Evolutionary conservation across 257 asterid species (phyloP), one percentile per base, ranked within the genome.

Genomic region (Solanum habrochaites): DNA sequence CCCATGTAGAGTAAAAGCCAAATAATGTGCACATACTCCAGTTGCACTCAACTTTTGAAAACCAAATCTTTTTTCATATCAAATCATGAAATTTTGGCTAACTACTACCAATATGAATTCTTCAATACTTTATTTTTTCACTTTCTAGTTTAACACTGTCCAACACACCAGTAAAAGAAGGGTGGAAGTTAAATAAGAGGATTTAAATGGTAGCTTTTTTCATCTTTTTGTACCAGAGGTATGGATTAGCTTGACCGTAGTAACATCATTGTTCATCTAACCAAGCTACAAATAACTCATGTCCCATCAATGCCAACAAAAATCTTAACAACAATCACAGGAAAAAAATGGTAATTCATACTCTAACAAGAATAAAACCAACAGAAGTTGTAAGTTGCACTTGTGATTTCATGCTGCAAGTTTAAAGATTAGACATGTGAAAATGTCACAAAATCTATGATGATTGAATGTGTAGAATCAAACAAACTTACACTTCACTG

Each of bases 401-500:
- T 75, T 25, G 83, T 77, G 62, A 77, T 42, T 77, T 25, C 52
- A 16, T 8, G 64, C 39, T 43, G 64, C 83, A 77, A 77, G 29
- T 58, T 29, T n/a, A 87, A 69, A 27, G 73, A 32, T 37, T 85
- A 52, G 58, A 60, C 43, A 82, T 23, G 82, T 77, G 39, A 88
- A 70, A 45, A 32, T 77, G 23, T 60, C 90, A 31, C 64, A 87
- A 25, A 77, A 77, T 77, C 8, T 45, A 64, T 43, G 37, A 45
- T 78, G 73, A 86, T 71, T 73, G 86, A 86, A 86, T 43, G 78
- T 52, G 69, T 52, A 87, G 83, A 81, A 70, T 49, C 86, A 89
- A 89, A 88, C 89, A 89, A 66, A 93, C 98, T 94, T 95, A 94
- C 97, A 95, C 97, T 89, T 94, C 90, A 83, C 87, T 78, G 93